Percentiles rank a stretch among this genome's conserved stretches.
These are phyloP conservation scores for Picea sitchensis DNA, from an alignment of 75 land plant genomes.

Conservation along the genomic window DNA sequence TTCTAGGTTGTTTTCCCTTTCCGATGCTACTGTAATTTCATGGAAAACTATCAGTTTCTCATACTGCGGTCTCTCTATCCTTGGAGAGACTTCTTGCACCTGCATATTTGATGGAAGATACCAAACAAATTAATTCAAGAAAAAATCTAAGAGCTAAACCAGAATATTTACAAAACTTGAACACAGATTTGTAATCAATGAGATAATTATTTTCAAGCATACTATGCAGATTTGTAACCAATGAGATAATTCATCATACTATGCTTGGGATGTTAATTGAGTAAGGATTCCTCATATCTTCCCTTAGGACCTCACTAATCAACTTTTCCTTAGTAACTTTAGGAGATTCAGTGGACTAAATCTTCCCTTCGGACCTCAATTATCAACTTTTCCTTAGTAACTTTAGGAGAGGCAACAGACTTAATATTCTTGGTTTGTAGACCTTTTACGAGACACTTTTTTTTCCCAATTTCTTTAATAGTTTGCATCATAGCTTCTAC, in stretches of 20 bases:
- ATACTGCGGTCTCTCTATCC: slow-evolving; percentile 5
- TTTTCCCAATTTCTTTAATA: not conserved
- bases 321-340: not conserved
- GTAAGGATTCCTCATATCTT: not conserved
- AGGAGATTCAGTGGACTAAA: no score
- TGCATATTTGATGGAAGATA: not conserved
- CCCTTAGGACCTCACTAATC: not conserved
- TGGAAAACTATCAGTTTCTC: slow-evolving; percentile 2
- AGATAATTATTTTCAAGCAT: not conserved
- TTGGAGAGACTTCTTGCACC: not conserved
- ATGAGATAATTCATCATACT: not conserved
- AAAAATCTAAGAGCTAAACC: not conserved
- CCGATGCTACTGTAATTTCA: slow-evolving; percentile 1
- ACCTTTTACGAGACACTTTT: not conserved
- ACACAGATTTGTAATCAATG: not conserved
- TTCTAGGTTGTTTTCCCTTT: not conserved
- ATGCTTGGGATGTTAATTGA: not conserved
- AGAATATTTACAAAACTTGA: not conserved
- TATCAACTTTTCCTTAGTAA: not conserved
- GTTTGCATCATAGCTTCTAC: slow-evolving; percentile 1
- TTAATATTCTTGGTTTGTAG: not conserved
- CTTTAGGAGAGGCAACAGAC: not conserved
- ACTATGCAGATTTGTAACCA: no score
- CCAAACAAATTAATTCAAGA: not conserved
- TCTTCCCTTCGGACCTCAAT: no score